Evolutionary conservation across 768 basidiomycete genomes (phyloP), one percentile per base, ranked within the genome.

Genomic region (Xerocomellus dryophilus): DNA sequence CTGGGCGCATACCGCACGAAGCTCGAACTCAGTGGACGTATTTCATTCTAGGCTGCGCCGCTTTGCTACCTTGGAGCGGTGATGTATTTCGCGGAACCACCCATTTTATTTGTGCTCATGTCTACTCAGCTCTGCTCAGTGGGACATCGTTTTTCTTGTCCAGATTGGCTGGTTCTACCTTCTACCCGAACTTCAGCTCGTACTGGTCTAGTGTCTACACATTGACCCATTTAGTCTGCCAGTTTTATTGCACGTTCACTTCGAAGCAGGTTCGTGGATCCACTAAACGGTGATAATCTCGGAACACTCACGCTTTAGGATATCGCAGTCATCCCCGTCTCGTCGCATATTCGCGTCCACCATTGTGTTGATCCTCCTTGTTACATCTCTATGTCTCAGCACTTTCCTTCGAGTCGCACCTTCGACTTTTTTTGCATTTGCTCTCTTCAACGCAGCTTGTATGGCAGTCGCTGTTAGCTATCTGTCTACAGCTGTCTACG

Each of bases 401-500:
- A 87, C 87, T 0, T 84, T 85, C 62, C 63, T 86, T 51, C 74
- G 72, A 18, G 63, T 81, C 18, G 68, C 80, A 14, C 70, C 86
- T 2, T 76, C 76, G 9, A 43, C 79, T 10, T 90, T 93, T 69
- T 84, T 86, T 58, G 63, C 77, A 0, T 86, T 91, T 62, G 76
- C 86, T 20, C 70, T 93, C 40, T 59, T 85, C 49, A 83, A 81
- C 58, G 83, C 82, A 6, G 73, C 81, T 20, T 61, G 71, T 2
- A 81, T 90, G 66, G 82, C 86, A 5, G 72, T 75, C 18, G 76
- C 82, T 0, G 86, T 86, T 0, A 81, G 87, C 8, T 94, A 88
- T 65, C 78, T 94, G 18, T 89, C 88, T 60, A 88, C 85, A 0
- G 79, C 91, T 11, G 78, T 88, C 40, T 80, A 90, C 29, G 90